These are phyloP conservation scores for Fraxinus greggii DNA, from an alignment of 305 asterid species.

Conservation along the genomic window DNA sequence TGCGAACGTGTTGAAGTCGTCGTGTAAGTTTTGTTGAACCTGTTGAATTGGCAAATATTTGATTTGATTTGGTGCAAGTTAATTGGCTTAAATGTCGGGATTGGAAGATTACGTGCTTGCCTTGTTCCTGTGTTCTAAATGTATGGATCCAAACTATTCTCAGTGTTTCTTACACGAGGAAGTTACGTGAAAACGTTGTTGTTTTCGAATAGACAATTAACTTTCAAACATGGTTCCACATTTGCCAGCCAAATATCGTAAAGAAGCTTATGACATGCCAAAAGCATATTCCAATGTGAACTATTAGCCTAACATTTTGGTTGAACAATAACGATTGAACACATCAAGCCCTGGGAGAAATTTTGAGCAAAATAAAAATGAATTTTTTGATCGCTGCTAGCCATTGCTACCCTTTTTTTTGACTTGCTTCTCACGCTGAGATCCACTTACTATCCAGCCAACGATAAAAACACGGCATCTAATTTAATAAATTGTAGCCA, in stretches of 20 bases:
- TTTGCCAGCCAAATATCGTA: neutral
- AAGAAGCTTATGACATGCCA: neutral
- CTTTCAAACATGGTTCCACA: neutral
- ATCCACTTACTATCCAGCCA: too few relatives aligned
- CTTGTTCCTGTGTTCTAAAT: neutral
- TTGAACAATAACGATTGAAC: neutral
- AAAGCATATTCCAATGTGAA: neutral
- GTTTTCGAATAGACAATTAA: neutral
- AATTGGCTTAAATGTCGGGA: constrained; percentile 21
- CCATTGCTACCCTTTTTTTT: too few relatives aligned
- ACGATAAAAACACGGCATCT: too few relatives aligned
- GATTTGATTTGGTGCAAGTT: neutral
- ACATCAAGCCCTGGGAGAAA: neutral
- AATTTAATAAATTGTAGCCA: too few relatives aligned
- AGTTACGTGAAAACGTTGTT: neutral
- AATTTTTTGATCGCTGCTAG: too few relatives aligned
- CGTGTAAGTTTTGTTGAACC: neutral
- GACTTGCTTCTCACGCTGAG: too few relatives aligned
- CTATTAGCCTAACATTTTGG: constrained; percentile 6
- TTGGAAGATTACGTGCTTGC: constrained; percentile 16
- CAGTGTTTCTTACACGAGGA: neutral
- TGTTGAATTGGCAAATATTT: neutral
- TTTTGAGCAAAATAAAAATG: too few relatives aligned
- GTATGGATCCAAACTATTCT: neutral
- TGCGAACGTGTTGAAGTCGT: neutral